phyloP scores from a whole-genome alignment of 495 filamentous ascomycete genomes.

The Clohesyomyces aquaticus region DNA sequence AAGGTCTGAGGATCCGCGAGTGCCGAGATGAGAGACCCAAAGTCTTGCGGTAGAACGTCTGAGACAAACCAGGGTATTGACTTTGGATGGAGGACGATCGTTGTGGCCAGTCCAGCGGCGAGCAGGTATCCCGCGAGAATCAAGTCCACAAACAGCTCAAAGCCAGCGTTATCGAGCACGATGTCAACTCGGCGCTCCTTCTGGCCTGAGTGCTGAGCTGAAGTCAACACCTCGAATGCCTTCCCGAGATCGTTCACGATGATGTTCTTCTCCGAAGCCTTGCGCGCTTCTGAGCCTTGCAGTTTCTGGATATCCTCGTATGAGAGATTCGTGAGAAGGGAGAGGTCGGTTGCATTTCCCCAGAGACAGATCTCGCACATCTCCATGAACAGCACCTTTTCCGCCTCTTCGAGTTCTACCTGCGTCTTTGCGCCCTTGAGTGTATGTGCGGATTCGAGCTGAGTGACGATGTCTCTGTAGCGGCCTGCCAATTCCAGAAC shows the following conservation, averaged over 20 bases:
- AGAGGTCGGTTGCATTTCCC: conserved; percentile 97
- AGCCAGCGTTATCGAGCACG: conserved; percentile 93
- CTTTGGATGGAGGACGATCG: conserved; percentile 90
- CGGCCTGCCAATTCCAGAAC: conserved; percentile 83
- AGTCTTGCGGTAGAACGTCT: conserved; percentile 86
- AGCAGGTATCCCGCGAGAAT: conserved; percentile 89
- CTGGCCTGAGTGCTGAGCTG: conserved; percentile 58
- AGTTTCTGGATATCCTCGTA: conserved; percentile 97
- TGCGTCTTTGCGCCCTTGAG: conserved; percentile 45
- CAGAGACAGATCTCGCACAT: conserved; percentile 98
- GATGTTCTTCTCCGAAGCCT: conserved; percentile 84
- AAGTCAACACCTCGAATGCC: conserved; percentile 71
- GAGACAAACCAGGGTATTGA: conserved; percentile 97
- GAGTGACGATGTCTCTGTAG: conserved; percentile 67
- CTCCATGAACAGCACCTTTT: conserved; percentile 79
- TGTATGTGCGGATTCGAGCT: conserved; percentile 55
- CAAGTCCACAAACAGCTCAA: conserved; percentile 93
- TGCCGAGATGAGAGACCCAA: conserved; percentile 73
- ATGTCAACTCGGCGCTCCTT: conserved; percentile 80
- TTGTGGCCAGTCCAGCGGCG: conserved; percentile 77
- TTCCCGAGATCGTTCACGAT: conserved; percentile 77
- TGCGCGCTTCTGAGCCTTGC: conserved; percentile 83
- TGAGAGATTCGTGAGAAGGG: conserved; percentile 82
- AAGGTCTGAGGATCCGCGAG: conserved; percentile 75
- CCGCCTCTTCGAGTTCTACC: conserved; percentile 66